These are phyloP conservation scores for Entoloma clypeatum DNA, from an alignment of 1,284 basidiomycete species.

Conservation along the genomic window DNA sequence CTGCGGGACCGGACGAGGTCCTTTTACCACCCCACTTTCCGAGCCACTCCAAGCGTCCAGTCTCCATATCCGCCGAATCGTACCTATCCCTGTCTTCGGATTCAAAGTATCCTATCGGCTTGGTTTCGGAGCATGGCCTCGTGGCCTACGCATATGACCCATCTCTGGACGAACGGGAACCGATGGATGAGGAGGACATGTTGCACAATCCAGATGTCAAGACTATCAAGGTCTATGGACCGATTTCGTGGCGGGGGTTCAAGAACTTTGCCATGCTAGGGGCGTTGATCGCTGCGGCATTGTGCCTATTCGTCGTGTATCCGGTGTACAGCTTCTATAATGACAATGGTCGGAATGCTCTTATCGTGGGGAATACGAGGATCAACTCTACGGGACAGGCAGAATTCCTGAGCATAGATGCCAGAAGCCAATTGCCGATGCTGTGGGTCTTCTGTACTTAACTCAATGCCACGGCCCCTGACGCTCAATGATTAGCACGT, in stretches of 20 bases:
- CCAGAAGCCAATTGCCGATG: slow-evolving; percentile 15
- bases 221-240: slow-evolving; percentile 12
- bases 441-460: slow-evolving; percentile 6
- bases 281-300: slow-evolving; percentile 24
- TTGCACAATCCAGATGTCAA: slow-evolving; percentile 26
- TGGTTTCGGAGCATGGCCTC: slow-evolving; percentile 22
- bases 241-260: slow-evolving; percentile 23
- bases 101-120: slow-evolving; percentile 31
- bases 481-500: background rate
- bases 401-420: slow-evolving; percentile 11
- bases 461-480: background rate
- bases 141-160: slow-evolving; percentile 37
- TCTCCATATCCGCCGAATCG: slow-evolving; percentile 26
- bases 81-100: slow-evolving; percentile 28
- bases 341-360: slow-evolving; percentile 20
- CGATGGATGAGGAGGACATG: slow-evolving; percentile 27
- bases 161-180: slow-evolving; percentile 23
- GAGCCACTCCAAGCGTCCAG: slow-evolving; percentile 13
- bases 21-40: slow-evolving; percentile 15
- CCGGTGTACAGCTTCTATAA: slow-evolving; percentile 24
- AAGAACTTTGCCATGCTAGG: slow-evolving; percentile 28
- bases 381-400: slow-evolving; percentile 39
- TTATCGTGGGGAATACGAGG: slow-evolving; percentile 31
- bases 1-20: slow-evolving; percentile 20
- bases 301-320: slow-evolving; percentile 33